Base-by-base conservation (phyloP, 176 grass and related monocot species). In the Ensete glaucum region DNA sequence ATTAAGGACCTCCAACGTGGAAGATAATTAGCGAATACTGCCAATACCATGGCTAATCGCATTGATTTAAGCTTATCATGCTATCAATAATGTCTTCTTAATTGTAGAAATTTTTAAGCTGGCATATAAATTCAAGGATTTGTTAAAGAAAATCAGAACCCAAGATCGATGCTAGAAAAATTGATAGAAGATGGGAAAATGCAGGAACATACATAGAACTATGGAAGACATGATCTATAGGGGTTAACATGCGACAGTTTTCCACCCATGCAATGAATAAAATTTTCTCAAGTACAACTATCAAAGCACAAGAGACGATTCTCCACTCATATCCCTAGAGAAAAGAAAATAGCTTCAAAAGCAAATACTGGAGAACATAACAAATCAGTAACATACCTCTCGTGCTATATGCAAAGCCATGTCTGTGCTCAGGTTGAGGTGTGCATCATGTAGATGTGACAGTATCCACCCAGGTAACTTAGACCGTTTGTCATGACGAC, bases 391-490 rank as follows among this genome's bases (percentile, higher is more conserved):
- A 21, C 67, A 83, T 74, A 98, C 95, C 95, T 94, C 88, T 50
- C 90, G 90, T 74, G 95, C 95, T 77, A 93, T 91, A 83, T 94
- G 95, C 78, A 98, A 69, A 79, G 95, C 88, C 95, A 98, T 98
- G 51, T 98, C 90, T 1, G 95, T 98, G 78, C 95, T 98, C 15
- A 94, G 86, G 73, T 98, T 98, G 24, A 98, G 82, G 53, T 94
- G 95, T 0, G 86, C 95, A 48, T 98, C 95, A 15, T 85, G 90
- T 74, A 98, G 81, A 71, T 98, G 90, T 26, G 90, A 94, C 67
- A 94, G 70, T 94, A 94, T 98, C 90, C 95, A 98, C n/a, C 90
- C 88, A 14, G 95, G 95, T 56, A 98, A 85, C 77, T 98, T 98
- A 48, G 95, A 98, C 24, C 88, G 77, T 62, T 98, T 98, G 63